phyloP scores from a whole-genome alignment of 2,329 filamentous ascomycete species.

The Penicillium nordicum region DNA sequence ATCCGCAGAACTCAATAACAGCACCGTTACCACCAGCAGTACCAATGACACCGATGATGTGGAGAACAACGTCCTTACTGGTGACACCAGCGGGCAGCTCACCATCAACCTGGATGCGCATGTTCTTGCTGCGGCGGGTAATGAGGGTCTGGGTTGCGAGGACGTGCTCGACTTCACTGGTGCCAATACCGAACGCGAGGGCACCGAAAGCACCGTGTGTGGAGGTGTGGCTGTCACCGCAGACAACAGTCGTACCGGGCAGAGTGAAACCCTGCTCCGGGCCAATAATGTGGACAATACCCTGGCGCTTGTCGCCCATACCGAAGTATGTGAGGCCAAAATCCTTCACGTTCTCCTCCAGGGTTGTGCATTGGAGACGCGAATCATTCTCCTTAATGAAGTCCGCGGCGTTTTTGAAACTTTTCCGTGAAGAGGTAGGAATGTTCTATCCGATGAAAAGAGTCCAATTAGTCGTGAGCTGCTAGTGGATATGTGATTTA shows the following conservation, averaged over 20 bases:
- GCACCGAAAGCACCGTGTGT: conserved; percentile 96
- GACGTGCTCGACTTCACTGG: conserved; percentile 97
- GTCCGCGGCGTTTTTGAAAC: conserved; percentile 85
- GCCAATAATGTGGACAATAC: conserved; percentile 97
- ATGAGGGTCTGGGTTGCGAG: conserved; percentile 94
- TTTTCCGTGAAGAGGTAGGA: conserved; percentile 84
- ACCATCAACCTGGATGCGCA: conserved; percentile 93
- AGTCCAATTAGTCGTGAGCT: not conserved
- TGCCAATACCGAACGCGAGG: conserved; percentile 94
- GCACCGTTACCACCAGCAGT: conserved; percentile 91
- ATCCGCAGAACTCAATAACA: conserved; percentile 97
- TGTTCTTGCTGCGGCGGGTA: conserved; percentile 95
- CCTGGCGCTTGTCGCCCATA: conserved; percentile 91
- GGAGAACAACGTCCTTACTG: conserved; percentile 91
- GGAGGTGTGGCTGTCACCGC: conserved; percentile 96
- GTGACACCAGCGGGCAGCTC: conserved; percentile 85
- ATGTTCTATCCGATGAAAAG: conserved; percentile 65
- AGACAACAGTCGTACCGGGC: conserved; percentile 93
- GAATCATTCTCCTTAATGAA: conserved; percentile 97
- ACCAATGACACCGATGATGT: conserved; percentile 90
- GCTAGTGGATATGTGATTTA: conserved; percentile 17
- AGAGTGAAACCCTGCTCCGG: conserved; percentile 98
- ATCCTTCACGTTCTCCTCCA: conserved; percentile 95
- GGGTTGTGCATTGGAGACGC: conserved; percentile 85
- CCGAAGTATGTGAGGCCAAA: conserved; percentile 98